Evolutionary conservation across 768 basidiomycete genomes (phyloP), one percentile per base, ranked within the genome.

Genomic region (Podaxis sp.): DNA sequence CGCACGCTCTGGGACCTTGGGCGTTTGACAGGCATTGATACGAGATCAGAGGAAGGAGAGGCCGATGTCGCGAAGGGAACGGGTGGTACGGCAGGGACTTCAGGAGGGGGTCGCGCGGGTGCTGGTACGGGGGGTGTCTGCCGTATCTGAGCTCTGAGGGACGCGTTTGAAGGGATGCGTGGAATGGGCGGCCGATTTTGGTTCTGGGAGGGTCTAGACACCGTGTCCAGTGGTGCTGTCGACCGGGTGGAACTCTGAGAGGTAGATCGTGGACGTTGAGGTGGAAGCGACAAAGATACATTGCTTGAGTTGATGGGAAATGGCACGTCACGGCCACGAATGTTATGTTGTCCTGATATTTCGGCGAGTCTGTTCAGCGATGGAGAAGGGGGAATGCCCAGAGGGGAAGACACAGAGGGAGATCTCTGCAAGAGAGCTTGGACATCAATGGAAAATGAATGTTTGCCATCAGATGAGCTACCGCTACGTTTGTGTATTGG

Each of bases 401-500:
- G 14, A 23, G 51, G 50, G 16, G 58, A 59, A 5, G 59, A 60
- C 10, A 60, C 16, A 7, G 58, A 53, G 21, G 52, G 59, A 5
- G 59, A 47, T 35, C 51, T 44, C 59, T 35, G 40, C 3, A 60
- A 14, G 9, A 14, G 10, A 9, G 16, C 9, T 25, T 52, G 50
- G 10, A 53, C 42, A 7, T 59, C 58, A 9, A 59, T 4, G 14
- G 58, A 42, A 11, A 59, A 18, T 5, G 36, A 3, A 0, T 32
- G 7, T 53, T 60, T 37, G 4, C 0, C 18, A 11, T 14, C 35
- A 11, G 38, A 32, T 16, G 51, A 44, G 27, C 59, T 60, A 1
- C 32, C 42, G 13, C 1, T 36, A 9, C 58, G 58, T 27, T 42
- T 51, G n/a, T 27, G 50, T 2, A 11, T 18, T n/a, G 7, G n/a